These are phyloP conservation scores for Macrocybe sp. DNA, from an alignment of 1,284 basidiomycete species.

Conservation along the genomic window DNA sequence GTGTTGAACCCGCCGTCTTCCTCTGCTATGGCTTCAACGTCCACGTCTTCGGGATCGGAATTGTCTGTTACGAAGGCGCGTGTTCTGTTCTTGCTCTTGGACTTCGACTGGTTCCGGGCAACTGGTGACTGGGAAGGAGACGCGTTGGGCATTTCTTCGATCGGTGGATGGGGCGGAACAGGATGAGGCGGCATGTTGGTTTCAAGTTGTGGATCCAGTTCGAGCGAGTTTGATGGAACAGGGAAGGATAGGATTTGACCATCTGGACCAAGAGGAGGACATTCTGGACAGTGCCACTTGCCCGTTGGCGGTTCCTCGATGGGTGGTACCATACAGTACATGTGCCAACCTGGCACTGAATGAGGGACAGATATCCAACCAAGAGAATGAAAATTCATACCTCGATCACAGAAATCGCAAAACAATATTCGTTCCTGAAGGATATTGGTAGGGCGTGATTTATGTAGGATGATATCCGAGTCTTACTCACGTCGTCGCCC, in stretches of 20 bases:
- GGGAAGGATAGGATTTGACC: constrained; percentile 12
- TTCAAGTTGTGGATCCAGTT: too few relatives aligned
- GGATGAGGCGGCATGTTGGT: neutral
- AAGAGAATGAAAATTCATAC: constrained; percentile 28
- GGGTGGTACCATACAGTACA: constrained; percentile 79
- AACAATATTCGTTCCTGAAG: constrained; percentile 78
- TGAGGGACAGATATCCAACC: constrained; percentile 6
- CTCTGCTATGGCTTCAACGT: constrained; percentile 23
- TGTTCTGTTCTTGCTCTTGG: constrained; percentile 26
- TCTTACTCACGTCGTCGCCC: constrained; percentile 79
- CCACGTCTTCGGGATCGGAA: constrained; percentile 27
- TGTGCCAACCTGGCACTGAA: constrained; percentile 73
- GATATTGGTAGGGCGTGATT: constrained; percentile 12
- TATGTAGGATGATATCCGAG: neutral
- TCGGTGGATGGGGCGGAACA: constrained; percentile 4
- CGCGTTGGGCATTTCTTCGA: constrained; percentile 38
- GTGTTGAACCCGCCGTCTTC: constrained; percentile 14
- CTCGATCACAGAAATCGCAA: constrained; percentile 94
- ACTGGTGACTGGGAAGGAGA: constrained; percentile 40
- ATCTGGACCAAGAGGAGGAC: constrained; percentile 33
- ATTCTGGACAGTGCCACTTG: constrained; percentile 70
- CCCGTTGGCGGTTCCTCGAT: constrained; percentile 69
- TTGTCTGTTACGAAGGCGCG: constrained; percentile 17
- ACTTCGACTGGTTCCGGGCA: constrained; percentile 11
- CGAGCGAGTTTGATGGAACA: neutral